Percentiles rank a stretch among this genome's conserved stretches.
Evolutionary conservation across 768 basidiomycete species (phyloP).

Genomic region (Boletus reticuloceps): DNA sequence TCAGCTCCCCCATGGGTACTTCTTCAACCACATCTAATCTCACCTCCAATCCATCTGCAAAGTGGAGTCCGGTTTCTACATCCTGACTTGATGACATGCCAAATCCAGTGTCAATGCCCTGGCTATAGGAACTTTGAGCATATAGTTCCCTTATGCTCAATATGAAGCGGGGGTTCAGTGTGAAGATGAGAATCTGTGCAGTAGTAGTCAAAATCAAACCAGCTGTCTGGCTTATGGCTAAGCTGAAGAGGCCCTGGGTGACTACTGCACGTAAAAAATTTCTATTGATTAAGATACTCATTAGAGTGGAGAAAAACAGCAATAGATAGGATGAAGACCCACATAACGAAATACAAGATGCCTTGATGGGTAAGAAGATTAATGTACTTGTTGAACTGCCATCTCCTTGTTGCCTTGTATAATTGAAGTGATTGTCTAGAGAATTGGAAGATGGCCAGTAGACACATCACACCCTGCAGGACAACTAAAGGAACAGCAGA

Average conservation of each 20-base stretch:
- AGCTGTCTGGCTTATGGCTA: neutral
- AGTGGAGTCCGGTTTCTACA: neutral
- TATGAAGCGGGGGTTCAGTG: neutral
- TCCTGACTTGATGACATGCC: neutral
- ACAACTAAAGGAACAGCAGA: neutral
- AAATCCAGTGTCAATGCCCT: neutral
- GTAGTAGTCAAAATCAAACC: neutral
- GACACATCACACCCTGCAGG: constrained; percentile 8
- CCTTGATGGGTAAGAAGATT: constrained; percentile 6
- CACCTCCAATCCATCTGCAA: neutral
- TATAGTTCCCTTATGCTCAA: neutral
- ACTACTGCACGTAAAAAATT: neutral
- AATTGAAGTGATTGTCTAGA: neutral
- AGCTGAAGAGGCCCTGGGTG: neutral
- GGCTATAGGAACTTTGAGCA: neutral
- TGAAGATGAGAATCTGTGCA: neutral
- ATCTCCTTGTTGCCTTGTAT: neutral
- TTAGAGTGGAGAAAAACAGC: neutral
- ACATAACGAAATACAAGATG: constrained; percentile 9
- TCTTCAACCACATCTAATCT: neutral
- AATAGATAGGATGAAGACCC: neutral
- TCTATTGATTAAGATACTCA: neutral
- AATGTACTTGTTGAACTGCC: constrained; percentile 9
- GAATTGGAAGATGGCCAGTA: neutral
- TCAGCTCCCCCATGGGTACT: neutral